Evolutionary conservation across 345 rosid species (phyloP), one percentile per base, ranked within the genome.

Genomic region (Passiflora organensis): DNA sequence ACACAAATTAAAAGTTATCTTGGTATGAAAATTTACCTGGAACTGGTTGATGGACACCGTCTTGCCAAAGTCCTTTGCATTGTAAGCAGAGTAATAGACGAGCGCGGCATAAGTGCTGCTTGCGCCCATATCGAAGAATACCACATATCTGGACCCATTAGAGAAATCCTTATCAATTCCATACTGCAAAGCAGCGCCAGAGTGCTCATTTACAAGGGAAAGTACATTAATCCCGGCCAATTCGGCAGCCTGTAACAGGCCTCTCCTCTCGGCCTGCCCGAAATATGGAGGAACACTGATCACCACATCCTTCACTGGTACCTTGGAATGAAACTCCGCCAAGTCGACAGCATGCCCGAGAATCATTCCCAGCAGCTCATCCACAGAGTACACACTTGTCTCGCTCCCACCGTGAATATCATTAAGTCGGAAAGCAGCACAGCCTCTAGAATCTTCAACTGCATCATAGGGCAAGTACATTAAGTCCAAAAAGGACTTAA

Each of bases 151-250:
- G 6, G 99, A 85, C 28, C 63, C 91, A 54, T 94, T 94, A 1
- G 88, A 69, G 46, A 94, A 94, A 72, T 94, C 90, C 74, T 94
- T 94, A 65, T 87, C 97, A 62, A 94, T 94, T 64, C 97, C 97
- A 64, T 94, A 94, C 77, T 94, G 99, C 75, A 94, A 85, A 13
- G 99, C 99, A 0, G 96, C 99, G 43, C 97, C 97, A 0, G 97
- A 82, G 64, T 85, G 96, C 76, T 94, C 99, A 63, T 89, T 82
- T 28, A 74, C 70, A 69, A 94, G 58, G 0, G 96, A 76, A 53
- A 94, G 91, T 43, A 83, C 96, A 70, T 87, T 94, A 50, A 89
- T 79, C 37, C 96, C 99, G 1, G 93, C 99, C 79, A 94, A 66
- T 56, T 87, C 84, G 1, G 99, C 89, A 1, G 99, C 97, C 76